phyloP scores from a whole-genome alignment of 2,329 filamentous ascomycete genomes.

The Myrmaecium sp. region DNA sequence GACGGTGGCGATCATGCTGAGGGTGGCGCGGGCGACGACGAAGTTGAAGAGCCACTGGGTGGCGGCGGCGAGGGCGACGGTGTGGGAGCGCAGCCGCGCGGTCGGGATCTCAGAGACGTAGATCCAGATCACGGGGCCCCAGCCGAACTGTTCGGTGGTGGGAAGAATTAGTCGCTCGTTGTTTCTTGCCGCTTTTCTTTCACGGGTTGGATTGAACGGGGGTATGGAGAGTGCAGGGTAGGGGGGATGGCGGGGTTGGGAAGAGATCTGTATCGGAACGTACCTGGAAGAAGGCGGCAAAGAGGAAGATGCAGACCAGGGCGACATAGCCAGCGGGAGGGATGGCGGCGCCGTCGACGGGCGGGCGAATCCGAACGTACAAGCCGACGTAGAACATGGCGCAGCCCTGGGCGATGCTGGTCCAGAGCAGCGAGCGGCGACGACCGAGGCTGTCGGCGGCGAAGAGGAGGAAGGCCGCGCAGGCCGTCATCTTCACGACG shows the following conservation, averaged over 20 bases:
- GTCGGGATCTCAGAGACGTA: conserved; percentile 55
- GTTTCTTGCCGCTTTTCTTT: background rate
- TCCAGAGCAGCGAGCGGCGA: conserved; percentile 45
- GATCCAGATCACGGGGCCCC: conserved; percentile 59
- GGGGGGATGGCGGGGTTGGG: background rate
- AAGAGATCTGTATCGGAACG: conserved; percentile 18
- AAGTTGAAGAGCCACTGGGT: conserved; percentile 65
- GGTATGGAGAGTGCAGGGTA: background rate
- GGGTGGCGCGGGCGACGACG: conserved; percentile 49
- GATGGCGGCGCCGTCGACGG: conserved; percentile 35
- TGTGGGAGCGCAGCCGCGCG: conserved; percentile 46
- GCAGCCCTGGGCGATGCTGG: conserved; percentile 41
- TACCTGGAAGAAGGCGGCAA: conserved; percentile 52
- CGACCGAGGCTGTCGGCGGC: conserved; percentile 54
- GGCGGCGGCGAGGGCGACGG: conserved; percentile 50
- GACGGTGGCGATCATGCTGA: conserved; percentile 46
- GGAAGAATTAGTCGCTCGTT: background rate
- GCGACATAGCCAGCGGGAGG: conserved; percentile 53
- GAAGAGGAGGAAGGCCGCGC: conserved; percentile 47
- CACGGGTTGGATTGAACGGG: background rate
- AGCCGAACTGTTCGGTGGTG: conserved; percentile 23
- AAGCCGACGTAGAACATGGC: conserved; percentile 57
- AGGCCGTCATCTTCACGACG: conserved; percentile 50
- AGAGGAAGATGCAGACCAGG: conserved; percentile 55
- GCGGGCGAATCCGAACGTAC: conserved; percentile 47